Conservation (phyloP, 2,329 filamentous ascomycete genomes). For the Alternaria sp. region DNA sequence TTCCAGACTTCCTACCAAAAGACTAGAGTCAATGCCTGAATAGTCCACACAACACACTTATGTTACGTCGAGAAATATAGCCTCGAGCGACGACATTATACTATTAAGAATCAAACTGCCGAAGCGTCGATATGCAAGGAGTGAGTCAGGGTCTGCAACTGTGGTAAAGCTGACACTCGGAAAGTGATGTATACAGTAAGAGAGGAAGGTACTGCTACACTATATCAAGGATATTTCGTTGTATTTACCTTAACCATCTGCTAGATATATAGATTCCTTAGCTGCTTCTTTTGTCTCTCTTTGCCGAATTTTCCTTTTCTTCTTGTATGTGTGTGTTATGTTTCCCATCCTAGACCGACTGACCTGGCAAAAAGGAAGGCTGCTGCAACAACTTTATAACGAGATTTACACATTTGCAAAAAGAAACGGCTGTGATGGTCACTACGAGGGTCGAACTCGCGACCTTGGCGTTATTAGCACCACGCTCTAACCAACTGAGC, state of each 20-base stretch:
- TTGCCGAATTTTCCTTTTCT: no score
- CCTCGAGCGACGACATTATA: not conserved
- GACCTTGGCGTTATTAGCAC: slow-evolving; percentile 35
- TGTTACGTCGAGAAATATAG: not conserved
- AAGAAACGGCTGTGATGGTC: slow-evolving; percentile 13
- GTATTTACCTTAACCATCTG: not conserved
- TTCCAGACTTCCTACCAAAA: no score
- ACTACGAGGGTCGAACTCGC: slow-evolving; percentile 35
- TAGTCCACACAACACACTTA: no score
- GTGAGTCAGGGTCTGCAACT: not conserved
- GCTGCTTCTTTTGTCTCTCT: not conserved
- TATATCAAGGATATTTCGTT: not conserved
- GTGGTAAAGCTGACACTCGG: not conserved
- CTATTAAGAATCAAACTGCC: not conserved
- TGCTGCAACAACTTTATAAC: no score
- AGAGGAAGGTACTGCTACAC: not conserved
- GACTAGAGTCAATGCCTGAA: no score
- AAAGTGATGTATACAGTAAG: not conserved
- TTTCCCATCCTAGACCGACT: no score
- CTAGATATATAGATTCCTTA: not conserved
- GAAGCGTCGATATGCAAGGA: not conserved
- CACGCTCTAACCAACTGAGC: slow-evolving; percentile 36
- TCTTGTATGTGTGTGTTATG: no score
- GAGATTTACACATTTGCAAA: not conserved
- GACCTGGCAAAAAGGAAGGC: no score